phyloP scores from a whole-genome alignment of 371 early-diverging fungal genomes.

The Parasitella parasitica region DNA sequence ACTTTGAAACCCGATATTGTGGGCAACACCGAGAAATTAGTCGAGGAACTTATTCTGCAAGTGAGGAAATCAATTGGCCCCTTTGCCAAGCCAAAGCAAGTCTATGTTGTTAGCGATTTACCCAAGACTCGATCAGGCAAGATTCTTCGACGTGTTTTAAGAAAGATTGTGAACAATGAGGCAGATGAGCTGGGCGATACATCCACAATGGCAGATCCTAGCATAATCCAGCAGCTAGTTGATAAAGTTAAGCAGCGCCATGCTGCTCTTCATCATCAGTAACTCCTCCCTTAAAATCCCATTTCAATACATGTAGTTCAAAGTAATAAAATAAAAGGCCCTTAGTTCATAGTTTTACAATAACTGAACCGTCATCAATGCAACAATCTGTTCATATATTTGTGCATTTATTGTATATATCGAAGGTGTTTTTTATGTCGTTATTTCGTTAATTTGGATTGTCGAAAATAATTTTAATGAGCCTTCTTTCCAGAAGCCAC shows the following conservation, averaged over 20 bases:
- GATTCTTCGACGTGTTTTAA: slow-evolving; percentile 92
- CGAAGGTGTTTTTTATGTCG: slow-evolving; percentile 2
- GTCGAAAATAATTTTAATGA: slow-evolving; percentile 34
- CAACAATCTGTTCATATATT: background rate
- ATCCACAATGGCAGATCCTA: slow-evolving; percentile 85
- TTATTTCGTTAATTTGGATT: background rate
- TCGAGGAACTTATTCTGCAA: slow-evolving; percentile 68
- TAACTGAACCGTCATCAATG: background rate
- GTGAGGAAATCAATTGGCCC: slow-evolving; percentile 92
- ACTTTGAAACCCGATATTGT: slow-evolving; percentile 59
- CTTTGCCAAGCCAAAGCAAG: slow-evolving; percentile 88
- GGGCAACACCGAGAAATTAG: slow-evolving; percentile 40
- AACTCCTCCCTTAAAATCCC: background rate
- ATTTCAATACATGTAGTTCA: background rate
- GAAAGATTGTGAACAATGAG: slow-evolving; percentile 90
- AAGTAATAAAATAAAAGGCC: background rate
- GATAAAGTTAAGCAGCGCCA: background rate
- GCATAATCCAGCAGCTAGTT: slow-evolving; percentile 9
- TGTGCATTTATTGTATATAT: background rate
- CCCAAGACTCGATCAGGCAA: slow-evolving; percentile 99
- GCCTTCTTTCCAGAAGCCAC: slow-evolving; percentile 57
- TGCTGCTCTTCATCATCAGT: background rate
- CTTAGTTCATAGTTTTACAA: background rate
- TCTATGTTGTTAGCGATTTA: slow-evolving; percentile 84
- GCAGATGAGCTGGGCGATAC: slow-evolving; percentile 86